Evolutionary conservation across 352 stramenopile species (phyloP), one percentile per base, ranked within the genome.

Genomic region (Phytopythium aichiense): DNA sequence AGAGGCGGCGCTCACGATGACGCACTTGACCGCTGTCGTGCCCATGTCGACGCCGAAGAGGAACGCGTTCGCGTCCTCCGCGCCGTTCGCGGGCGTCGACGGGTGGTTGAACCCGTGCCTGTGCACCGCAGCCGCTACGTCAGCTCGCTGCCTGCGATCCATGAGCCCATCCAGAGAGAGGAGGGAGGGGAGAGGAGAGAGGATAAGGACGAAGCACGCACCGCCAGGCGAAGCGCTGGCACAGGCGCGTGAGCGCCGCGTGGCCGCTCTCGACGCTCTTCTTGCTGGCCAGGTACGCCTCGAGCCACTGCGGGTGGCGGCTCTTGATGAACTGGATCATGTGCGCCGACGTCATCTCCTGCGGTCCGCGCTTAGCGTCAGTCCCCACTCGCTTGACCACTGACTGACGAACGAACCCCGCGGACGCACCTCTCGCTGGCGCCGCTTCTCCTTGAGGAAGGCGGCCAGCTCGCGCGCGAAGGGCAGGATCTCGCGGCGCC

Each of bases 1-100:
- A 7, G 63, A 61, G 11, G 58, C 18, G 16, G 42, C 53, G 64
- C 76, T 70, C 52, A 90, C 74, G 23, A 92, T 28, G 49, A 76
- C 79, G 61, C 79, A 90, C 63, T 94, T 94, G 54, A 94, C 70
- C 7, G 85, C 83, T 2, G 81, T 92, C 18, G 85, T 92, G 56
- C 85, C 85, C 20, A 94, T 73, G 60, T 94, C 85, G 23, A 94
- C 22, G 6, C 85, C 85, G 25, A 92, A 77, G 1, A 82, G 69
- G 30, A 74, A 37, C 7, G 60, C 58, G 33, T 43, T 66, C 23
- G 67, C 62, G 46, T 77, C 71, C 8, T 67, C 56, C 4, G 42
- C n/a, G 25, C 33, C 46, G 22, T 18, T n/a, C 35, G 46, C 33
- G 12, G 46, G 13, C 31, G 58, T 59, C 37, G 33, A 42, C n/a